Evolutionary conservation across 176 grass and related monocot species (phyloP).

Genomic region (Ananas comosus): DNA sequence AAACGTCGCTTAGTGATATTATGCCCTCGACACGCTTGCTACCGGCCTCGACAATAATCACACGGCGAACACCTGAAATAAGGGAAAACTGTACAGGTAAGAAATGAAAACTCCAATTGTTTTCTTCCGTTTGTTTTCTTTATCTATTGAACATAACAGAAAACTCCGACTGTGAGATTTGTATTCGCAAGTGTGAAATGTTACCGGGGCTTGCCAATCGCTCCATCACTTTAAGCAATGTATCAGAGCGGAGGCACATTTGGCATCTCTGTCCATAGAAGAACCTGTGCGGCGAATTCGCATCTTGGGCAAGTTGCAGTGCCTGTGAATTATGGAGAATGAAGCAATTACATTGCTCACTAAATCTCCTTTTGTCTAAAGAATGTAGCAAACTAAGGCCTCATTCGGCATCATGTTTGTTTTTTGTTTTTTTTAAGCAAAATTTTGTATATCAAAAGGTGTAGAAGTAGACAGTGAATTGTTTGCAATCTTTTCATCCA

Average conservation of each 20-base stretch:
- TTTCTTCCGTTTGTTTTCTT: too few relatives aligned
- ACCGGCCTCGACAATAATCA: constrained; percentile 94
- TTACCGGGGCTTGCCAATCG: constrained; percentile 89
- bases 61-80: constrained; percentile 66
- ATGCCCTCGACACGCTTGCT: constrained; percentile 97
- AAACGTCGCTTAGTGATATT: constrained; percentile 81
- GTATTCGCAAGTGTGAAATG: not conserved
- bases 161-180: not conserved
- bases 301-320: constrained; percentile 89
- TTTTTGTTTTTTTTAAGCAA: not conserved
- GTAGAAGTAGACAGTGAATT: too few relatives aligned
- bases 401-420: not conserved
- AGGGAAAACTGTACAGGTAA: not conserved
- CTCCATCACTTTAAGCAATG: constrained; percentile 94
- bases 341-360: not conserved
- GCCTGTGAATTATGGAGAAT: constrained; percentile 37
- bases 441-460: not conserved
- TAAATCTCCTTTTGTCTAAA: not conserved
- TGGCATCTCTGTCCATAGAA: constrained; percentile 92
- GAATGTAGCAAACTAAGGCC: not conserved
- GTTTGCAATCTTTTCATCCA: too few relatives aligned
- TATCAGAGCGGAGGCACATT: constrained; percentile 94
- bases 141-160: constrained; percentile 2
- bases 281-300: constrained; percentile 51
- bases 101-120: not conserved